phyloP scores from a whole-genome alignment of 306 rosid genomes.

The Abrus precatorius region DNA sequence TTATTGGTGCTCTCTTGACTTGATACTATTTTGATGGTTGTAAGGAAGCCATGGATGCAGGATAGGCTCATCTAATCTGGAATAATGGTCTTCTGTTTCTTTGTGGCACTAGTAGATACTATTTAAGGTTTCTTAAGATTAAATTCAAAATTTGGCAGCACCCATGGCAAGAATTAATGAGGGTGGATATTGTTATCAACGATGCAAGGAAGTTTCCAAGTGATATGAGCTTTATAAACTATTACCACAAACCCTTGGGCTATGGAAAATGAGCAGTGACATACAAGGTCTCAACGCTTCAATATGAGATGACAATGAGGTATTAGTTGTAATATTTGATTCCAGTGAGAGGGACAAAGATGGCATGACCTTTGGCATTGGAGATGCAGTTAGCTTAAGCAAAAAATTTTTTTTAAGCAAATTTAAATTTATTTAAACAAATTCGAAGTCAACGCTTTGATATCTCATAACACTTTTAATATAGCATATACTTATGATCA shows the following conservation, averaged over 20 bases:
- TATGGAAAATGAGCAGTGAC: conserved; percentile 95
- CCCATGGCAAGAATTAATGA: conserved; percentile 72
- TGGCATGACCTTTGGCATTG: too few relatives aligned
- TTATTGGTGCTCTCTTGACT: conserved; percentile 86
- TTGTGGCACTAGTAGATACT: conserved; percentile 77
- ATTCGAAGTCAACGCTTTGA: too few relatives aligned
- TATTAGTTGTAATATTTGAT: conserved; percentile 1
- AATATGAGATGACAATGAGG: conserved; percentile 47
- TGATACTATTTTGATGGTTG: conserved; percentile 97
- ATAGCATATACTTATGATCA: too few relatives aligned
- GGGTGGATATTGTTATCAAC: conserved; percentile 71
- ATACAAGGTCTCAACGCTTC: conserved; percentile 58
- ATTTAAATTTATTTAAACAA: too few relatives aligned
- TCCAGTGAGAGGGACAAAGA: conserved; percentile 34
- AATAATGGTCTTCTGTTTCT: conserved; percentile 76
- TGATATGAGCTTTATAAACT: conserved; percentile 73
- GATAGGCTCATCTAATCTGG: conserved; percentile 75
- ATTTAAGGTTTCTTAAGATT: conserved; percentile 36
- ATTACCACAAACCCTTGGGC: conserved; percentile 82
- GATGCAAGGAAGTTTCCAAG: conserved; percentile 68
- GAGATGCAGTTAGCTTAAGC: too few relatives aligned
- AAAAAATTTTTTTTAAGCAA: too few relatives aligned
- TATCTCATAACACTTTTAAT: too few relatives aligned
- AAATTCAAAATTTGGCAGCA: conserved; percentile 66
- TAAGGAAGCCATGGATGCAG: conserved; percentile 94